These are phyloP conservation scores for Hura crepitans DNA, from an alignment of 441 rosid species.

Conservation along the genomic window DNA sequence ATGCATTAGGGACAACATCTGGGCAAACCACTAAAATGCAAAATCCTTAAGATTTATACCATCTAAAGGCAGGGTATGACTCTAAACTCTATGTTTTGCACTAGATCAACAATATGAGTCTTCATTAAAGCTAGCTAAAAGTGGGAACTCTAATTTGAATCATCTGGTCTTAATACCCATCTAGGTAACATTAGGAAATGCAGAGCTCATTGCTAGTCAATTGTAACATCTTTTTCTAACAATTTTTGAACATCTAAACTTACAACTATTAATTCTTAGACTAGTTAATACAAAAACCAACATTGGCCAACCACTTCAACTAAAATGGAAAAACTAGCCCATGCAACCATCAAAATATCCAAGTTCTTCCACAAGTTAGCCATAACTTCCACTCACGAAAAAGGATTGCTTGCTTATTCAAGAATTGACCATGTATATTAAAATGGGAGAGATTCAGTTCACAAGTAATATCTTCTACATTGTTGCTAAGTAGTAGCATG, in stretches of 20 bases:
- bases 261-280: not conserved
- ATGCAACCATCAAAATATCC: not conserved
- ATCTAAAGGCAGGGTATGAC: not conserved
- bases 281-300: not conserved
- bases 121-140: not conserved
- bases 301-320: slow-evolving; percentile 21
- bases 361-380: slow-evolving; percentile 18
- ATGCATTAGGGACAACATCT: not conserved
- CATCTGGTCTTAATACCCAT: not conserved
- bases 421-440: not conserved
- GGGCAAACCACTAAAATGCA: not conserved
- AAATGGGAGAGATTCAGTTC: not conserved
- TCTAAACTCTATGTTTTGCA: not conserved
- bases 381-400: not conserved
- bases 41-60: not conserved
- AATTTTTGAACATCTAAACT: not conserved
- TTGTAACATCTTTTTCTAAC: not conserved
- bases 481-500: not conserved
- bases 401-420: slow-evolving; percentile 1
- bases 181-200: not conserved
- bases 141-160: not conserved
- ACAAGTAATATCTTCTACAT: not conserved
- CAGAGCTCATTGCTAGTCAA: not conserved
- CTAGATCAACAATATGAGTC: slow-evolving; percentile 11
- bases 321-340: not conserved